A percentile compares a stretch with the other conserved stretches of the same genome.
Conservation (phyloP, 2,329 filamentous ascomycete species). For the Alternaria infectoria region DNA sequence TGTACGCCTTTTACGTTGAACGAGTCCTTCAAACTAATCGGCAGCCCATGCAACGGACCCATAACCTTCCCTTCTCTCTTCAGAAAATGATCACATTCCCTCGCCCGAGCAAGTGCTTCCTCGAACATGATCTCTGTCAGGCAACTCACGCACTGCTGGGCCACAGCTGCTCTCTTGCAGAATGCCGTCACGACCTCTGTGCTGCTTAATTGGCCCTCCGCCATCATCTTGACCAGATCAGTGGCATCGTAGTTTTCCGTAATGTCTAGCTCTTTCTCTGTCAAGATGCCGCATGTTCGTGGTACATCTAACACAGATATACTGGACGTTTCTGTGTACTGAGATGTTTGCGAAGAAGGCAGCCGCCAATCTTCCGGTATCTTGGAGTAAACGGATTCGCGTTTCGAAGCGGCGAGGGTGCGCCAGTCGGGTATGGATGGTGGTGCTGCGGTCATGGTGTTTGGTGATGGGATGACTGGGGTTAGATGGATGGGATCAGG, state of each 20-base stretch:
- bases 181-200: constrained; percentile 60
- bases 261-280: constrained; percentile 39
- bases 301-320: constrained; percentile 42
- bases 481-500: background rate
- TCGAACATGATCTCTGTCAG: constrained; percentile 54
- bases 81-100: constrained; percentile 48
- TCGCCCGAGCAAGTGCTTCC: constrained; percentile 48
- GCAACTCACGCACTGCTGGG: constrained; percentile 63
- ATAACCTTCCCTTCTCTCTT: constrained; percentile 50
- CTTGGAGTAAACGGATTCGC: constrained; percentile 28
- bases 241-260: constrained; percentile 47
- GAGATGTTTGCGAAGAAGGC: constrained; percentile 22
- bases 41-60: constrained; percentile 61
- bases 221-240: constrained; percentile 35
- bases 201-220: constrained; percentile 27
- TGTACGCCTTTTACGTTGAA: constrained; percentile 66
- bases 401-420: constrained; percentile 38
- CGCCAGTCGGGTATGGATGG: constrained; percentile 36
- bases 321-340: constrained; percentile 26
- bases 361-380: constrained; percentile 46
- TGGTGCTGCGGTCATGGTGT: constrained; percentile 13
- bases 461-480: background rate
- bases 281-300: constrained; percentile 38
- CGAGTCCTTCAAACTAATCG: constrained; percentile 65
- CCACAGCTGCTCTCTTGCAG: constrained; percentile 59